Conservation (phyloP, 371 early-diverging fungal genomes). For the Chytridium lagenaria region DNA sequence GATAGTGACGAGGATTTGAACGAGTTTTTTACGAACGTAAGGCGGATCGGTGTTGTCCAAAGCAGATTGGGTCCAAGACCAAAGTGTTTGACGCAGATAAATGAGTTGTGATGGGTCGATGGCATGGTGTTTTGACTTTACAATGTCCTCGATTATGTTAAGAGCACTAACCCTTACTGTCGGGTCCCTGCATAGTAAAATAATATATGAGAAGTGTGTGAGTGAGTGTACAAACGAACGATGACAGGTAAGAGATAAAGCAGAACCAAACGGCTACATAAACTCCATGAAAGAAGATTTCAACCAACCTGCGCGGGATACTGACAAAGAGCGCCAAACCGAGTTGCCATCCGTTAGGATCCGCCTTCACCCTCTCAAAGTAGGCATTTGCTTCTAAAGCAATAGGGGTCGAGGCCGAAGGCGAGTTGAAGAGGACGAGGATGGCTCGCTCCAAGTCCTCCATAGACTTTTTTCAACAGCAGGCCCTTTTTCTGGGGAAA, state of each 20-base stretch:
- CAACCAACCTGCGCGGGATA: constrained; percentile 69
- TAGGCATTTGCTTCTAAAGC: constrained; percentile 83
- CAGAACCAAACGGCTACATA: too few relatives aligned
- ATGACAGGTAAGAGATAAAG: too few relatives aligned
- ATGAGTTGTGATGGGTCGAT: not conserved
- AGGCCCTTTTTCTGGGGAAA: too few relatives aligned
- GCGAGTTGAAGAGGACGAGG: constrained; percentile 37
- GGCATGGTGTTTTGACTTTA: constrained; percentile 43
- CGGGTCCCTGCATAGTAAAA: constrained; percentile 62
- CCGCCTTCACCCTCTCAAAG: constrained; percentile 80
- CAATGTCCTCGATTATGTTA: constrained; percentile 81
- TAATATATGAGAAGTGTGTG: not conserved
- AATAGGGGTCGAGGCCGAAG: constrained; percentile 35
- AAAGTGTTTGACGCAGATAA: constrained; percentile 65
- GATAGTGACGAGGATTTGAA: constrained; percentile 82
- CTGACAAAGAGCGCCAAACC: constrained; percentile 80
- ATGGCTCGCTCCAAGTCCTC: constrained; percentile 51
- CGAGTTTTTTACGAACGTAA: constrained; percentile 86
- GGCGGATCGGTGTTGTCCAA: constrained; percentile 31
- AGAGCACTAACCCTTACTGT: constrained; percentile 85
- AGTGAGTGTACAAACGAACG: too few relatives aligned
- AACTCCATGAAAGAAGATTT: too few relatives aligned
- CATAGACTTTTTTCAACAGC: too few relatives aligned
- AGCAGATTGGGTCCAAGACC: constrained; percentile 56
- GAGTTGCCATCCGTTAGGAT: constrained; percentile 85